Conservation (phyloP, 495 filamentous ascomycete species). For the Penicillium lividum region DNA sequence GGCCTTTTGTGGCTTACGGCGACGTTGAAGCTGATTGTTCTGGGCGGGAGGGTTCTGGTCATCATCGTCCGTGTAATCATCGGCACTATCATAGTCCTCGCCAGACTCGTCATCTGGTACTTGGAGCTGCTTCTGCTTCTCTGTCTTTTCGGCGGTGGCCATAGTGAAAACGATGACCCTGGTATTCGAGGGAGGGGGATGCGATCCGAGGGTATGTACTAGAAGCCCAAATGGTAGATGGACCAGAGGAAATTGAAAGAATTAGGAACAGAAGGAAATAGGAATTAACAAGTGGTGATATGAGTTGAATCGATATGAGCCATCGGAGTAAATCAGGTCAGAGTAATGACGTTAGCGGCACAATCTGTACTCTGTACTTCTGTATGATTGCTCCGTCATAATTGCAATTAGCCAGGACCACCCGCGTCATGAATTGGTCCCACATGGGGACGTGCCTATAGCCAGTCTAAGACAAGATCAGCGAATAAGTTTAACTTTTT, state of each 20-base stretch:
- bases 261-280: constrained; percentile 1
- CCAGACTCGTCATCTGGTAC: constrained; percentile 43
- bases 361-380: too few species aligned
- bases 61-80: constrained; percentile 36
- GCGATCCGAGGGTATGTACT: neutral
- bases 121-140: constrained; percentile 34
- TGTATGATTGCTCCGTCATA: constrained; percentile 5
- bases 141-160: constrained; percentile 43
- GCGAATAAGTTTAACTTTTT: too few species aligned
- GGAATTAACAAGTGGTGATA: constrained; percentile 16
- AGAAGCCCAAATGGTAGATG: neutral
- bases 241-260: neutral
- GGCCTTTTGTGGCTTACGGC: constrained; percentile 19
- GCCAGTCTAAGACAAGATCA: neutral
- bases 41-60: constrained; percentile 27
- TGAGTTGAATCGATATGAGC: constrained; percentile 9
- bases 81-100: constrained; percentile 42
- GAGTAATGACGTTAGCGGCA: constrained; percentile 35
- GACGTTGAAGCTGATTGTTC: constrained; percentile 34
- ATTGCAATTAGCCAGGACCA: neutral
- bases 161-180: constrained; percentile 24
- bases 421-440: constrained; percentile 17
- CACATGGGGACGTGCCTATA: constrained; percentile 1
- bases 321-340: constrained; percentile 4
- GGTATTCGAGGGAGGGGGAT: neutral